Evolutionary conservation across 2,329 filamentous ascomycete genomes (phyloP), one percentile per base, ranked within the genome.

Genomic region (Onygena corvina): DNA sequence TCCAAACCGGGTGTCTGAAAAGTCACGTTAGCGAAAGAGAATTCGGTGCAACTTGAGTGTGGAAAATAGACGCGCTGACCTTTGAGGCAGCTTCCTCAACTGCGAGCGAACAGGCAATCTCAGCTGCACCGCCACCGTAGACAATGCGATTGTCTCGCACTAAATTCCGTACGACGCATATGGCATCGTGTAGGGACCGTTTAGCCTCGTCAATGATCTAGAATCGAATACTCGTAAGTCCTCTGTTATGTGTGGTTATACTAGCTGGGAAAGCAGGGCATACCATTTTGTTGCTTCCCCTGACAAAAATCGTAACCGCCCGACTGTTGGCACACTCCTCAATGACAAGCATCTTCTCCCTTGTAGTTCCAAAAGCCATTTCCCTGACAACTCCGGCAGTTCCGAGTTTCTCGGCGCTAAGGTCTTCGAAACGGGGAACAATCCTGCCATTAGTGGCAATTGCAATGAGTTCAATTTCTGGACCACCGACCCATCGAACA

Each of bases 251-350:
- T 12, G 34, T 9, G 14, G n/a, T n/a, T n/a, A n/a, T n/a, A n/a
- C n/a, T 38, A 12, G 33, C 20, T 23, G 36, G 8, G 21, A n/a
- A 35, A 49, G 33, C 30, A 36, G 20, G 47, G 68, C 76, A 64
- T 69, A 90, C 86, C 92, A 98, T 98, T 77, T 96, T 98, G 79
- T 98, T 98, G 76, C 88, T 94, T 62, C 92, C 92, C 62, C 92
- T 79, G 53, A 98, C 86, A 67, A 98, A 98, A 49, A 94, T 81
- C 2, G 92, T 98, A 53, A 98, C 93, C 38, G 92, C 92, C 61
- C 92, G 77, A 51, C 87, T 94, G 73, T 98, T 98, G 62, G 93
- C 92, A 65, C 92, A 98, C 71, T 98, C 92, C 72, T 98, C 93
- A 60, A 98, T 98, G 50, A 98, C 86, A 60, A 98, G 76, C 92